Evolutionary conservation across 805 yeast genomes (phyloP), one percentile per base, ranked within the genome.

Genomic region (Myxozyma sirexii): DNA sequence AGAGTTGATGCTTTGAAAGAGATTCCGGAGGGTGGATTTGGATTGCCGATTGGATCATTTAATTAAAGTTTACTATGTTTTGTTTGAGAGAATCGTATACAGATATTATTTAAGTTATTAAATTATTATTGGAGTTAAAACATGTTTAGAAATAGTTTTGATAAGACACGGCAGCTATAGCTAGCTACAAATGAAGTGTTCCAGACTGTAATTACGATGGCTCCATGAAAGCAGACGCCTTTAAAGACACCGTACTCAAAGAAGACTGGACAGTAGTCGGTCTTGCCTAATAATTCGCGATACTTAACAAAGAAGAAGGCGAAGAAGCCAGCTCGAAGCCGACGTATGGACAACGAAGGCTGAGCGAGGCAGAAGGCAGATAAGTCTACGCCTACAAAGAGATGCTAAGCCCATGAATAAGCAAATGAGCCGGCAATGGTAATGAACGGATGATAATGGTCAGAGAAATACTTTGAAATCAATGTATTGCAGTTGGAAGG

Each of bases 11-110:
- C 58, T 12, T 12, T 53, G 23, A 21, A 21, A 39, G 24, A 19
- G 8, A 38, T 53, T 24, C 62, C 62, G 4, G 42, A 29, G 23
- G 62, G 31, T 6, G 62, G 62, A 7, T 58, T 58, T 31, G 62
- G 62, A 7, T 46, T 31, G 33, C 15, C 23, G 2, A 12, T 37
- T 35, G 52, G 52, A 2, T 23, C 26, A 13, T 44, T 44, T 19
- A 12, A 24, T 8, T 44, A 44, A 27, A 41, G 35, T 31, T 31
- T 7, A 7, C 33, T 7, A 10, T 10, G 33, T 29, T 29, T 29
- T 29, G 33, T 29, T n/a, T n/a, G n/a, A n/a, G n/a, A n/a, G n/a
- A n/a, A n/a, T n/a, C n/a, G n/a, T n/a, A n/a, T n/a, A n/a, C n/a
- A n/a, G n/a, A n/a, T n/a, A n/a, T n/a, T n/a, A n/a, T n/a, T n/a